These are phyloP conservation scores for Angophora floribunda DNA, from an alignment of 345 rosid species.

Conservation along the genomic window DNA sequence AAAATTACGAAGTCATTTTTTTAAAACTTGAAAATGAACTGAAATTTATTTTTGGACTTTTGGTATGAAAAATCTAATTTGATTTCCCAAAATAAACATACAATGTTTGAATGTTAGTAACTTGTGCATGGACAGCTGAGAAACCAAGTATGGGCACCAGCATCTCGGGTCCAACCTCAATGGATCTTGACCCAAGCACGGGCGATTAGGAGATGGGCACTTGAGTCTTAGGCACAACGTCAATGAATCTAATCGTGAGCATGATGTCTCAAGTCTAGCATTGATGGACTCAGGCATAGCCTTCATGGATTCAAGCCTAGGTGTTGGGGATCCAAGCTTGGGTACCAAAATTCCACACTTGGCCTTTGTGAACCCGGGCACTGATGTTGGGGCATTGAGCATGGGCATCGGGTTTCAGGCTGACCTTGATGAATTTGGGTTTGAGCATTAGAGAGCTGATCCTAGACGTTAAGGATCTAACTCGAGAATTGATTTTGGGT, in stretches of 20 bases:
- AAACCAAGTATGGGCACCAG: rapidly evolving
- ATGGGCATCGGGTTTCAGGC: background rate
- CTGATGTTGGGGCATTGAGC: background rate
- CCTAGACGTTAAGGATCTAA: background rate
- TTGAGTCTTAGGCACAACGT: no score
- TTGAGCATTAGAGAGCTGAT: rapidly evolving
- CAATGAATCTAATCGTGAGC: background rate
- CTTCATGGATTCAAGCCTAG: background rate
- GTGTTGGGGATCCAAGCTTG: background rate
- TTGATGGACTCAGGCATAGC: background rate
- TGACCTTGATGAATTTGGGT: no score
- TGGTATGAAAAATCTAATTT: background rate
- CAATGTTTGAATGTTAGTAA: background rate
- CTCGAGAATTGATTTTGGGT: rapidly evolving
- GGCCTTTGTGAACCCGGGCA: background rate
- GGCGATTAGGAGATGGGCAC: background rate
- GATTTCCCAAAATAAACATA: no score
- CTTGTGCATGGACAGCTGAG: rapidly evolving
- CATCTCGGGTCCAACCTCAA: background rate
- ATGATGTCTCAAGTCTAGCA: background rate
- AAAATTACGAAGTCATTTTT: background rate
- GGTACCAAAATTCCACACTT: background rate
- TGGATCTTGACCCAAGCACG: rapidly evolving
- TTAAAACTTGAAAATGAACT: no score
- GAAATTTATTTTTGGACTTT: rapidly evolving